Evolutionary conservation across 805 yeast species (phyloP), one percentile per base, ranked within the genome.

Genomic region (Metschnikowia vanudenii): DNA sequence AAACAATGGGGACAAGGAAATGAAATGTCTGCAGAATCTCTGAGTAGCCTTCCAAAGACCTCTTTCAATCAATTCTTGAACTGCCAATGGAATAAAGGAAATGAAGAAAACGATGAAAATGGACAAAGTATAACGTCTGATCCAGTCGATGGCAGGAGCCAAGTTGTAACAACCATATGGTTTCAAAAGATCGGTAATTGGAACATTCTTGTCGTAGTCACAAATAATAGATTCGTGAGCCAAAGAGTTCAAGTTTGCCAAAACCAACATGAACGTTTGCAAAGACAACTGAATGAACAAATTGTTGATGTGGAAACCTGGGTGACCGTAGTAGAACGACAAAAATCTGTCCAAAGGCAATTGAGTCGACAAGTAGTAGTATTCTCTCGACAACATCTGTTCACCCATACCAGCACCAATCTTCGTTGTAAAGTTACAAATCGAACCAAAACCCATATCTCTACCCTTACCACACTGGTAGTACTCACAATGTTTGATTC

Each of bases 381-480:
- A 86, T 62, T 87, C 95, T 56, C 95, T 74, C 3, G 92, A 85
- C 46, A 87, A 73, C 80, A 85, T 81, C 61, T 87, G 95, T 59
- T 87, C 95, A 39, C 94, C 92, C 95, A 87, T 87, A 49, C 94
- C 95, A 45, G 94, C 88, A 39, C 95, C 95, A 64, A 87, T 86
- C 60, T 87, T 87, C 18, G 92, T 84, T 5, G 88, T 85, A 67
- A 87, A 87, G 63, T 85, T 86, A 64, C 85, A 75, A 59, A 87
- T 86, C 2, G 94, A 85, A 3, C 88, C 87, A 65, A 87, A 86
- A 3, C 95, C 94, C 59, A 87, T 74, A 69, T 87, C 94, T 62
- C 95, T 74, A 36, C 95, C 95, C 63, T 87, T 87, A 49, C 95
- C 95, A 68, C 95, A 87, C 59, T 87, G 95, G 54, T 80, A 76